A percentile compares a stretch with the other conserved stretches of the same genome.
These are phyloP conservation scores for Salvia splendens DNA, from an alignment of 257 asterid genomes.

Conservation along the genomic window DNA sequence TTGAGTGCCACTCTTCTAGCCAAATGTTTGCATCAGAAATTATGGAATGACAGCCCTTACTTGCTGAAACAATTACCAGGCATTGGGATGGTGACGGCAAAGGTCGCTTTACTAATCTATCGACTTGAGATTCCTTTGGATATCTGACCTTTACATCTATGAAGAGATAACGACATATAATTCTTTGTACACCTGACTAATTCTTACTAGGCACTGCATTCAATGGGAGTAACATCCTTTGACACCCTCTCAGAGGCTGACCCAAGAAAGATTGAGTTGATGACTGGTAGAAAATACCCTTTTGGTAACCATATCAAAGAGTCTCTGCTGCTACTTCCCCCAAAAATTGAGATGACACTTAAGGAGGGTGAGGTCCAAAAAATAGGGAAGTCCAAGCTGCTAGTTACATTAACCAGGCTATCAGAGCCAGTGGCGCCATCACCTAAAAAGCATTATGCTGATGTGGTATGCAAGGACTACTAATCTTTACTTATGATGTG, in stretches of 20 bases:
- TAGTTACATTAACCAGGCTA: slow-evolving; percentile 75
- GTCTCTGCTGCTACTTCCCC: slow-evolving; percentile 73
- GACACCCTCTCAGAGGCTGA: slow-evolving; percentile 80
- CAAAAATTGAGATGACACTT: slow-evolving; percentile 73
- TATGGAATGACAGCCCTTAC: slow-evolving; percentile 94
- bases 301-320: slow-evolving; percentile 96
- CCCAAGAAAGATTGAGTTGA: slow-evolving; percentile 91
- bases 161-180: slow-evolving; percentile 15
- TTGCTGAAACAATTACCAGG: slow-evolving; percentile 96
- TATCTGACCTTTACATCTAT: slow-evolving; percentile 14
- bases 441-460: slow-evolving; percentile 78
- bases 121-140: slow-evolving; percentile 20
- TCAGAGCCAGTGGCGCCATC: slow-evolving; percentile 51
- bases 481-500: slow-evolving; percentile 10
- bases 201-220: slow-evolving; percentile 72
- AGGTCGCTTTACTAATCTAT: slow-evolving; percentile 50
- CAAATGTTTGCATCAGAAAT: slow-evolving; percentile 80
- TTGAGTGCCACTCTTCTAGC: slow-evolving; percentile 68
- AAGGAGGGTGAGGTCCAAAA: slow-evolving; percentile 60
- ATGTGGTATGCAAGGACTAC: slow-evolving; percentile 57
- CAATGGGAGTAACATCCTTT: slow-evolving; percentile 90
- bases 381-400: slow-evolving; percentile 71
- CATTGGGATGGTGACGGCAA: slow-evolving; percentile 98
- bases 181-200: slow-evolving; percentile 27
- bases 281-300: slow-evolving; percentile 89